Conservation (phyloP, 2,329 filamentous ascomycete species). For the Aureobasidium sp. region DNA sequence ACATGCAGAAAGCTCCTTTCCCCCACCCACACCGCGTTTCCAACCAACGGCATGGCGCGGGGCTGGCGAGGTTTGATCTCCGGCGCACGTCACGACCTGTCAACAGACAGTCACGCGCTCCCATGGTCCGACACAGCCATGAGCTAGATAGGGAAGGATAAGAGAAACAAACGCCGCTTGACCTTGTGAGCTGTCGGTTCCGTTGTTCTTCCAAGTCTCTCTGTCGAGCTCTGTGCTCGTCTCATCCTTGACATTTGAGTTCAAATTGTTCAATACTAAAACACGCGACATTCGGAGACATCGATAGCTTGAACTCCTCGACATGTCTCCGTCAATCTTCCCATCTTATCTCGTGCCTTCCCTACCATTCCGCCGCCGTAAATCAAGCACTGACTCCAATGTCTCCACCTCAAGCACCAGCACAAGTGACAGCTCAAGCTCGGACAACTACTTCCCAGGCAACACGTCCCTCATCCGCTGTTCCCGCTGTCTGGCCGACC, state of each 20-base stretch:
- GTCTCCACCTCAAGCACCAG: constrained; percentile 27
- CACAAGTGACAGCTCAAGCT: constrained; percentile 19
- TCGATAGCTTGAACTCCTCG: not conserved
- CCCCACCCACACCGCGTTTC: constrained; percentile 6
- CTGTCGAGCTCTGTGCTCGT: not conserved
- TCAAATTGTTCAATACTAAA: too few species aligned
- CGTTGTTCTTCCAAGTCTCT: not conserved
- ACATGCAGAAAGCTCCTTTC: not conserved
- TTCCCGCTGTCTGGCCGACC: constrained; percentile 49
- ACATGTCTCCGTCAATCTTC: constrained; percentile 33
- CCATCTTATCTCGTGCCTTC: constrained; percentile 45
- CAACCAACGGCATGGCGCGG: constrained; percentile 6
- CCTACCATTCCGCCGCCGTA: constrained; percentile 39
- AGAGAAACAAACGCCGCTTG: not conserved
- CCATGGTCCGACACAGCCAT: not conserved
- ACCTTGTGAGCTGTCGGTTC: not conserved
- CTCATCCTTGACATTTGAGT: too few species aligned
- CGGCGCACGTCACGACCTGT: constrained; percentile 2
- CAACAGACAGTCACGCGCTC: not conserved
- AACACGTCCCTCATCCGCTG: constrained; percentile 51
- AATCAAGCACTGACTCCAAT: constrained; percentile 32
- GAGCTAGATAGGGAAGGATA: not conserved
- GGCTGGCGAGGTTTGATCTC: not conserved
- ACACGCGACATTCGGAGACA: not conserved
- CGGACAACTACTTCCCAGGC: constrained; percentile 32